Evolutionary conservation across 495 filamentous ascomycete species (phyloP), one percentile per base, ranked within the genome.

Genomic region (Neurospora sp.): DNA sequence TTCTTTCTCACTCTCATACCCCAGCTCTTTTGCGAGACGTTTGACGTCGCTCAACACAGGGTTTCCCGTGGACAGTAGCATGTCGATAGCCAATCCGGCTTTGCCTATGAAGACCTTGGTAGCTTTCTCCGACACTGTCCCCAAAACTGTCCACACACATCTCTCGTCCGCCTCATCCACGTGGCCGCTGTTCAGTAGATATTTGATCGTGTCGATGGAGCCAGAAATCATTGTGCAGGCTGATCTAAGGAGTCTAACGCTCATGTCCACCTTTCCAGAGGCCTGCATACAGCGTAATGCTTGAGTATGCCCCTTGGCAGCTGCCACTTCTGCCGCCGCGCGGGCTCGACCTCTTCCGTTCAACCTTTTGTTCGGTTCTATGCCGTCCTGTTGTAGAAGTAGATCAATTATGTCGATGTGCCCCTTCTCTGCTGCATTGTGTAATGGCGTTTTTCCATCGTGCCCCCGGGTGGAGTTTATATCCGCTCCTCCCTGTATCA

Each of bases 81-180:
- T 31, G 49, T 27, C 20, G 0, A 60, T 14, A 60, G 5, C 11
- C 0, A 60, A 60, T 49, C n/a, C n/a, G 8, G 2, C 44, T 11
- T 20, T 5, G n/a, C 9, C 44, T 3, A 16, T 4, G 12, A 5
- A 4, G 2, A 14, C 4, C 39, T 14, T 0, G 39, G 12, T 14
- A 11, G 39, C 10, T 0, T 39, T 2, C 4, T 0, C 0, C 39
- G 39, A 3, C 3, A 12, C 44, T 20, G 44, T 20, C 0, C 0
- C 11, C 49, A 27, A 5, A 60, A 16, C 5, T 0, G 5, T 27
- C 49, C 23, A 60, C 11, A 60, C 23, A 27, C 23, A 60, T 7
- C 0, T 7, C 23, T 60, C 46, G 49, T 60, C 11, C 11, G 49
- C 49, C 49, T 60, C 4, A 14, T 14, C 0, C 1, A 6, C 20